Conservation (phyloP, 2,329 filamentous ascomycete species). For the Allantophomopsis lycopodina region DNA sequence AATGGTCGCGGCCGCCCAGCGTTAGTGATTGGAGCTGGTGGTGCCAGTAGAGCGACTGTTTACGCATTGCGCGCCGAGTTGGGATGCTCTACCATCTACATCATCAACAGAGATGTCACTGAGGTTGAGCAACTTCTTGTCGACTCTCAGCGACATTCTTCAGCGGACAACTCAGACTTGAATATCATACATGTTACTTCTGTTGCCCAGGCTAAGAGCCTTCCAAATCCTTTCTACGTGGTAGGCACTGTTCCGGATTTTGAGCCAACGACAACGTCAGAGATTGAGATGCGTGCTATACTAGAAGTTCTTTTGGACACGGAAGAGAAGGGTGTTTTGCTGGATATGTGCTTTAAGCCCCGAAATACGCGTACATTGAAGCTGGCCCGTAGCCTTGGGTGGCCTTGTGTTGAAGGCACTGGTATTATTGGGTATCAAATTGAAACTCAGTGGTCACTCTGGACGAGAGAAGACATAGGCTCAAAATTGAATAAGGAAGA, state of each 20-base stretch:
- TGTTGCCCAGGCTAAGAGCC: constrained; percentile 25
- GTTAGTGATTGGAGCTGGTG: constrained; percentile 70
- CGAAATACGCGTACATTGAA: constrained; percentile 49
- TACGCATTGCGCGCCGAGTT: constrained; percentile 63
- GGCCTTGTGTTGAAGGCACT: constrained; percentile 24
- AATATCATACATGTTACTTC: constrained; percentile 6
- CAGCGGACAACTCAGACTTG: constrained; percentile 19
- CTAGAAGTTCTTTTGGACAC: constrained; percentile 21
- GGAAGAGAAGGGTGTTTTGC: constrained; percentile 47
- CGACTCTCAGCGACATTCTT: constrained; percentile 32
- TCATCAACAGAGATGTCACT: constrained; percentile 57
- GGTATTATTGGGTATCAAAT: constrained; percentile 27
- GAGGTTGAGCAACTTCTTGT: constrained; percentile 55
- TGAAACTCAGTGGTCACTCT: constrained; percentile 23
- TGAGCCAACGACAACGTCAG: constrained; percentile 46
- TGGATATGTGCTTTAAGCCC: constrained; percentile 81
- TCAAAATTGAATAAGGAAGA: constrained; percentile 12
- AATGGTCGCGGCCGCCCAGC: constrained; percentile 31
- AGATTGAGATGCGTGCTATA: constrained; percentile 36
- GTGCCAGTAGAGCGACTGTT: constrained; percentile 63
- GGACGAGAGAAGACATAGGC: constrained; percentile 19
- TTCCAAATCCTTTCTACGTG: constrained; percentile 50
- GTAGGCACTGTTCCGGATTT: constrained; percentile 67
- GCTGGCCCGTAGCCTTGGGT: constrained; percentile 41
- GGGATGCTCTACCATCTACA: constrained; percentile 53